Evolutionary conservation across 805 yeast species (phyloP).

Genomic region (Candida endomychidarum): DNA sequence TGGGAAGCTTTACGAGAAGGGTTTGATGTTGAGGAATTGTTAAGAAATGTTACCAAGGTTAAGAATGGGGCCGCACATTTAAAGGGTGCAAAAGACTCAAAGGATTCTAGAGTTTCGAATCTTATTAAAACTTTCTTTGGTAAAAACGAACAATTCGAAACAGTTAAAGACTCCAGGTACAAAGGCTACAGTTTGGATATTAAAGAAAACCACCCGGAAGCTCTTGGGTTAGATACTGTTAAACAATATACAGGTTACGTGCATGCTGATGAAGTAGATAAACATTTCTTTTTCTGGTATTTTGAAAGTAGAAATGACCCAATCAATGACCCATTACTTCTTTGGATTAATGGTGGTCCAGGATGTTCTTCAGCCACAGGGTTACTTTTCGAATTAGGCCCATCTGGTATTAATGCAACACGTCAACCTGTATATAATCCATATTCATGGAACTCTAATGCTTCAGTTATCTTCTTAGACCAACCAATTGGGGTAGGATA

Average conservation of each 20-base stretch:
- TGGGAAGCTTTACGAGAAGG: no score
- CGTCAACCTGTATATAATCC: slow-evolving; percentile 76
- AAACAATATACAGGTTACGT: slow-evolving; percentile 41
- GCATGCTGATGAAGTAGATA: slow-evolving; percentile 39
- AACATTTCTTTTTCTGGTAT: slow-evolving; percentile 91
- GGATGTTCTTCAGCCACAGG: slow-evolving; percentile 94
- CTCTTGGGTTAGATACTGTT: slow-evolving; percentile 37
- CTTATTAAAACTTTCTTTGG: no score
- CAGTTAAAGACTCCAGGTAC: no score
- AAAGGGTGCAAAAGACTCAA: no score
- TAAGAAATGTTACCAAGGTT: no score
- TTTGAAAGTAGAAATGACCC: slow-evolving; percentile 93
- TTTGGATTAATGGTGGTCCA: slow-evolving; percentile 97
- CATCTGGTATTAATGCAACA: slow-evolving; percentile 67
- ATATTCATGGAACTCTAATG: slow-evolving; percentile 87
- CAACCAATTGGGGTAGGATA: slow-evolving; percentile 96
- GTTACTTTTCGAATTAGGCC: slow-evolving; percentile 87
- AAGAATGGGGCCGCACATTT: no score
- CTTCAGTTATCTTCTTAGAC: slow-evolving; percentile 86
- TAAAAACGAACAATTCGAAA: no score
- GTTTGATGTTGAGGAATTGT: no score
- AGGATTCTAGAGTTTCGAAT: no score
- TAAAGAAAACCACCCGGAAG: slow-evolving; percentile 34
- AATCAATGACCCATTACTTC: slow-evolving; percentile 74
- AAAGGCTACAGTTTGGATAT: slow-evolving; percentile 29